A percentile compares a stretch with the other conserved stretches of the same genome.
These are phyloP conservation scores for Cladobotryum mycophilum DNA, from an alignment of 2,329 filamentous ascomycete genomes.

Conservation along the genomic window DNA sequence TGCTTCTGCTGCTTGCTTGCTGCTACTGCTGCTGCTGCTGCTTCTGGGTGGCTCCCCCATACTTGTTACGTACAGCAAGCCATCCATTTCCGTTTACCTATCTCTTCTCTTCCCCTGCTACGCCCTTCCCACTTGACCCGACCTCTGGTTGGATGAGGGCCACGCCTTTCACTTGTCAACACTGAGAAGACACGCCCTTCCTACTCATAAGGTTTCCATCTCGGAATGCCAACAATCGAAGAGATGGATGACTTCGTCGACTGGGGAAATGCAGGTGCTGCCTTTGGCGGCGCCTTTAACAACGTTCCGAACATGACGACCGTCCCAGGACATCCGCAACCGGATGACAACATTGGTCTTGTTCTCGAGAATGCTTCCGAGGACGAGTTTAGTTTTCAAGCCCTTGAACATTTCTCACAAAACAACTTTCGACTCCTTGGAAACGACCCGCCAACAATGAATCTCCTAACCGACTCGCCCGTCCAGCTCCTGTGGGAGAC, in stretches of 20 bases:
- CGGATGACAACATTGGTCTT: slow-evolving; percentile 41
- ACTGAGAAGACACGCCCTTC: slow-evolving; percentile 5
- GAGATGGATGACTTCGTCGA: slow-evolving; percentile 59
- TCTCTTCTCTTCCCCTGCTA: not conserved
- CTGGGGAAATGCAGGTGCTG: slow-evolving; percentile 48
- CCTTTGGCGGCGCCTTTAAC: slow-evolving; percentile 26
- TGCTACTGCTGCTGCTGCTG: no score
- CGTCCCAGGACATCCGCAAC: slow-evolving; percentile 30
- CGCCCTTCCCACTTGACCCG: slow-evolving; percentile 8
- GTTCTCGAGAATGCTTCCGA: slow-evolving; percentile 50
- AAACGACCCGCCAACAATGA: not conserved
- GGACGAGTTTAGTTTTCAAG: slow-evolving; percentile 54
- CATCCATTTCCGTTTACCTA: no score
- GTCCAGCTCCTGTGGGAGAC: slow-evolving; percentile 31
- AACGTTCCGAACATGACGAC: slow-evolving; percentile 23
- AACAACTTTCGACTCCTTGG: slow-evolving; percentile 16
- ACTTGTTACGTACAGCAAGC: no score
- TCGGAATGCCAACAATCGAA: slow-evolving; percentile 31
- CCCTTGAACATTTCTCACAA: slow-evolving; percentile 50
- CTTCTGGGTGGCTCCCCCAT: no score
- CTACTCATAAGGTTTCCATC: no score
- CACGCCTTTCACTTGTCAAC: slow-evolving; percentile 5
- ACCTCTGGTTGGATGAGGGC: slow-evolving; percentile 8
- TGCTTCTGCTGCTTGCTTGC: no score
- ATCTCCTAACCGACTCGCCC: not conserved